Evolutionary conservation across 192 early-diverging fungal genomes (phyloP).

Genomic region (Podila horticola): DNA sequence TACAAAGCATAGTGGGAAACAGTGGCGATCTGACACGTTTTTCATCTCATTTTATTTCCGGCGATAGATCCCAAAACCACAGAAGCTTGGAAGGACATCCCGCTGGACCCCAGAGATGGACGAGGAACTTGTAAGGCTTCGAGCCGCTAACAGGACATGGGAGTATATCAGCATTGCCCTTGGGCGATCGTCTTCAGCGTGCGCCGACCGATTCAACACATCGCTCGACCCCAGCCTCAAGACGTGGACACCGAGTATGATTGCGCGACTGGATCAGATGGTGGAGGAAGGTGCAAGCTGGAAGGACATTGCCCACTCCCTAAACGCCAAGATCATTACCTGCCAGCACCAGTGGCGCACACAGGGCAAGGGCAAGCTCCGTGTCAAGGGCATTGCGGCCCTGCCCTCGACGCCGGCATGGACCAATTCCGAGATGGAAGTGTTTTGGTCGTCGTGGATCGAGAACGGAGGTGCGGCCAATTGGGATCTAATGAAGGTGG

Average conservation of each 20-base stretch:
- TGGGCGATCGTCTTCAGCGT: slow-evolving; percentile 8
- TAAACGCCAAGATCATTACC: slow-evolving; percentile 4
- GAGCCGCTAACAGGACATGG: slow-evolving; percentile 21
- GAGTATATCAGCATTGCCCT: slow-evolving; percentile 12
- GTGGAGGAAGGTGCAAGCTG: slow-evolving; percentile 19
- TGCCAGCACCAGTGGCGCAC: slow-evolving; percentile 45
- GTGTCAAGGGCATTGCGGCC: slow-evolving; percentile 10
- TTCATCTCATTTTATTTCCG: background rate
- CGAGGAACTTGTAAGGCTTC: background rate
- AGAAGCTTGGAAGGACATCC: background rate
- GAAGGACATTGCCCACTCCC: slow-evolving; percentile 4
- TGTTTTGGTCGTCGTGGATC: slow-evolving; percentile 27
- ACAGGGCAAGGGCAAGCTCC: slow-evolving; percentile 18
- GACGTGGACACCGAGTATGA: slow-evolving; percentile 42
- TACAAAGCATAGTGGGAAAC: too few species aligned
- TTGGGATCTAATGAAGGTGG: slow-evolving; percentile 10
- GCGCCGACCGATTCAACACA: slow-evolving; percentile 35
- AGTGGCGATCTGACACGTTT: background rate
- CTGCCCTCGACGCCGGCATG: background rate
- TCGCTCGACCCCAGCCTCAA: slow-evolving; percentile 21
- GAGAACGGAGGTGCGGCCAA: background rate
- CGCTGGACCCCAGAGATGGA: slow-evolving; percentile 32
- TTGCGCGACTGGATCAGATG: slow-evolving; percentile 39
- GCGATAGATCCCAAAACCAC: background rate
- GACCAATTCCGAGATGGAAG: slow-evolving; percentile 8